Conservation (phyloP, 495 filamentous ascomycete genomes). For the Podospora australis region DNA sequence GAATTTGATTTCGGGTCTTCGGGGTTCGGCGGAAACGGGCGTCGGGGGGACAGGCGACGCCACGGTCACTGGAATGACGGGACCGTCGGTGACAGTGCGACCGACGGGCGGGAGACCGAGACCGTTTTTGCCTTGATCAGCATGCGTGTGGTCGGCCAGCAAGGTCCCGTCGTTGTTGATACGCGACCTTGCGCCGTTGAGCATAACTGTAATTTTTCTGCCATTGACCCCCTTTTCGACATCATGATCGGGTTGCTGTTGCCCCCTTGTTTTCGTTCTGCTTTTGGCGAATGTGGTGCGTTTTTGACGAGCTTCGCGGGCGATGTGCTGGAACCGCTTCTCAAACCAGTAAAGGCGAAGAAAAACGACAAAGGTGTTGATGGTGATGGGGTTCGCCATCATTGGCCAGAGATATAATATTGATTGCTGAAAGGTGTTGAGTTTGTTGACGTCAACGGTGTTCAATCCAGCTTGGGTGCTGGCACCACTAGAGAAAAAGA, state of each 20-base stretch:
- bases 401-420: slow-evolving; percentile 64
- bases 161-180: slow-evolving; percentile 45
- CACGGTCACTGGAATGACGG: neutral
- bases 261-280: slow-evolving; percentile 48
- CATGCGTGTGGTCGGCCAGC: slow-evolving; percentile 15
- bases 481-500: slow-evolving; percentile 74
- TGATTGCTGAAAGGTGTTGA: slow-evolving; percentile 72
- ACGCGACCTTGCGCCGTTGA: slow-evolving; percentile 37
- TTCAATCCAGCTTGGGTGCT: slow-evolving; percentile 92
- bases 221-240: slow-evolving; percentile 65
- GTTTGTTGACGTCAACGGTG: slow-evolving; percentile 67
- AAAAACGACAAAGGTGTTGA: slow-evolving; percentile 82
- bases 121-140: slow-evolving; percentile 6
- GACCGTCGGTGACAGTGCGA: neutral
- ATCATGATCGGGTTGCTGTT: slow-evolving; percentile 31
- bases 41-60: slow-evolving; percentile 6
- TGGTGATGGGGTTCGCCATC: slow-evolving; percentile 82
- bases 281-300: slow-evolving; percentile 43
- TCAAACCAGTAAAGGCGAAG: slow-evolving; percentile 96
- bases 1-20: slow-evolving; percentile 51
- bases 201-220: slow-evolving; percentile 68
- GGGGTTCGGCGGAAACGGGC: slow-evolving; percentile 22
- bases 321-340: slow-evolving; percentile 71
- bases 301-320: slow-evolving; percentile 39
- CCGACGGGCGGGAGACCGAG: slow-evolving; percentile 1